Percentiles rank a stretch among this genome's conserved stretches.
Conservation (phyloP, 2,329 filamentous ascomycete genomes). For the Rhinocladiella mackenziei region DNA sequence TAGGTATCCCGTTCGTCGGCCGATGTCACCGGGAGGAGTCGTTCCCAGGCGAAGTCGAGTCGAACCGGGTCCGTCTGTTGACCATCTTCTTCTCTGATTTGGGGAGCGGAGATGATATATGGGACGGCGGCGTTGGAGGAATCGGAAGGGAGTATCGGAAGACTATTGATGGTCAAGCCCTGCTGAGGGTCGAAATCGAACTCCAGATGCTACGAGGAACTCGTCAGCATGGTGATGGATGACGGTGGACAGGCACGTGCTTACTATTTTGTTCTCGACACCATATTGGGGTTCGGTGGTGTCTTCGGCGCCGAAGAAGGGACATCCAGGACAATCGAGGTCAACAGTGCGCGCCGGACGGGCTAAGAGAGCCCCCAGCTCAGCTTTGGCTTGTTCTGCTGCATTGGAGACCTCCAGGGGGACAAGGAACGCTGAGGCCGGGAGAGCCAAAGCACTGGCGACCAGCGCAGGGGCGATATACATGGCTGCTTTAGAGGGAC, state of each 20-base stretch:
- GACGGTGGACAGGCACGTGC: conserved; percentile 9
- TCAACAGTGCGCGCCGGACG: conserved; percentile 16
- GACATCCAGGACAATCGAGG: conserved; percentile 27
- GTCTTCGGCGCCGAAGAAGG: conserved; percentile 20
- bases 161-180: conserved; percentile 24
- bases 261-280: conserved; percentile 27
- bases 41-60: conserved; percentile 44
- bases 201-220: conserved; percentile 21
- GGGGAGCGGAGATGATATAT: conserved; percentile 18
- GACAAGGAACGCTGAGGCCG: conserved; percentile 28
- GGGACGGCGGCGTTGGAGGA: conserved; percentile 11
- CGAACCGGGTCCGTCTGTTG: conserved; percentile 37
- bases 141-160: conserved; percentile 20
- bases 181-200: conserved; percentile 19
- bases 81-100: conserved; percentile 33
- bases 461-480: conserved; percentile 26
- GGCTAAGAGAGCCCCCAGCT: conserved; percentile 11
- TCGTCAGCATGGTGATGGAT: conserved; percentile 9
- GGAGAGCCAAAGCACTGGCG: conserved; percentile 21
- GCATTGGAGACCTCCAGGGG: conserved; percentile 25
- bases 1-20: conserved; percentile 34
- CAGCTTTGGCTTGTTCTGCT: conserved; percentile 19
- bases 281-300: conserved; percentile 7
- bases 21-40: conserved; percentile 29
- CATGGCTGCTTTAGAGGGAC: conserved; percentile 14